Percentiles rank a stretch among this genome's conserved stretches.
Conservation (phyloP, 2,329 filamentous ascomycete genomes). For the Fusarium poae region DNA sequence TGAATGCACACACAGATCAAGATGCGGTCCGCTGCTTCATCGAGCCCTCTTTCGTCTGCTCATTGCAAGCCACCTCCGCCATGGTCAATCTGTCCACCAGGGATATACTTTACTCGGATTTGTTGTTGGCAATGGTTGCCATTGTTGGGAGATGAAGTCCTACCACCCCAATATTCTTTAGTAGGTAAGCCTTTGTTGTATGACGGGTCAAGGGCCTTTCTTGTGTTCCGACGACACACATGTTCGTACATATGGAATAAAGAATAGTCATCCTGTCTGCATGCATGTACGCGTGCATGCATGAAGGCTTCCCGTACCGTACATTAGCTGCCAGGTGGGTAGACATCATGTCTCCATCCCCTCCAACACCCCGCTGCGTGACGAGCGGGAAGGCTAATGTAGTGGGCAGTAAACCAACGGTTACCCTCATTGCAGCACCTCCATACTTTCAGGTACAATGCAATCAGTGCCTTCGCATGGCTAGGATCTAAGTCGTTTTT, state of each 20-base stretch:
- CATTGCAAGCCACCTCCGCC: slow-evolving; percentile 1
- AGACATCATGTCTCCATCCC: slow-evolving; percentile 40
- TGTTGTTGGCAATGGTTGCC: slow-evolving; percentile 8
- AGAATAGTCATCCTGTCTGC: slow-evolving; percentile 41
- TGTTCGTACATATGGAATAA: slow-evolving; percentile 44
- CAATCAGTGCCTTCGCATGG: slow-evolving; percentile 2
- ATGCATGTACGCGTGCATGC: slow-evolving; percentile 45
- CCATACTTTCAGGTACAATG: slow-evolving; percentile 8
- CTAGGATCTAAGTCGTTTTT: neutral
- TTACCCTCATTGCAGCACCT: slow-evolving; percentile 40
- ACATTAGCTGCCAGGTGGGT: slow-evolving; percentile 49
- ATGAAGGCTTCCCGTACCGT: slow-evolving; percentile 42
- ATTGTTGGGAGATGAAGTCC: slow-evolving; percentile 30
- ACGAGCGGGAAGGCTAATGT: slow-evolving; percentile 53
- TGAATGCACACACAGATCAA: slow-evolving; percentile 28
- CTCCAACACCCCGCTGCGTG: slow-evolving; percentile 47
- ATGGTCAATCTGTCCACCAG: neutral
- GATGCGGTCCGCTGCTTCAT: slow-evolving; percentile 36
- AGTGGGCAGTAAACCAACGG: slow-evolving; percentile 43
- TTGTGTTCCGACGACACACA: slow-evolving; percentile 42
- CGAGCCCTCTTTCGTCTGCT: slow-evolving; percentile 20
- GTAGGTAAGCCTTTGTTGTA: slow-evolving; percentile 29
- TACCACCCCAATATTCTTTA: slow-evolving; percentile 23
- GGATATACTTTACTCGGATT: slow-evolving; percentile 4
- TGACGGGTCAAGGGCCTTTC: slow-evolving; percentile 18